These are phyloP conservation scores for Fusarium gaditjirri DNA, from an alignment of 2,329 filamentous ascomycete genomes.

Conservation along the genomic window DNA sequence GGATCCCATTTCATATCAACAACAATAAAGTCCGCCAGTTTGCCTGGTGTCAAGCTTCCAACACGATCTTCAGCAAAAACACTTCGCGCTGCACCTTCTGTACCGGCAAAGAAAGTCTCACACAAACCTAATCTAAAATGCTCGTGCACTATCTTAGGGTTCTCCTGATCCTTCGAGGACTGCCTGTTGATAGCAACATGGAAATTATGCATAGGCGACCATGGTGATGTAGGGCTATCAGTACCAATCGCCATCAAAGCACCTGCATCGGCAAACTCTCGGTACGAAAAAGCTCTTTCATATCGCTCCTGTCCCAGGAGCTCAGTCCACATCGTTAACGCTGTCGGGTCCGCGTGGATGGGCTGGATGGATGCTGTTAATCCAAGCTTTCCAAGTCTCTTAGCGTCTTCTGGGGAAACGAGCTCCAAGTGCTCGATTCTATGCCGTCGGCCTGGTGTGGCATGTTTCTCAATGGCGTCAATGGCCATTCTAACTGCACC, in stretches of 20 bases:
- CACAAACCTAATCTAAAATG: constrained; percentile 62
- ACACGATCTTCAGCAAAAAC: constrained; percentile 60
- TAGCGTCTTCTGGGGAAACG: constrained; percentile 62
- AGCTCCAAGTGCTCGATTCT: constrained; percentile 73
- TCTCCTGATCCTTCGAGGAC: constrained; percentile 58
- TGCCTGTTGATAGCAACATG: constrained; percentile 68
- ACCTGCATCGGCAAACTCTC: constrained; percentile 64
- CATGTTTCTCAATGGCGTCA: constrained; percentile 58
- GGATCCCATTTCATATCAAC: constrained; percentile 60
- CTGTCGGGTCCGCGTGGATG: constrained; percentile 66
- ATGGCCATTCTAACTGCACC: constrained; percentile 65
- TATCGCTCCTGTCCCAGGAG: constrained; percentile 63
- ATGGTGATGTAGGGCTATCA: constrained; percentile 67
- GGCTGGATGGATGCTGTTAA: constrained; percentile 68
- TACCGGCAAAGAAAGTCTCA: constrained; percentile 62
- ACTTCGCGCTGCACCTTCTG: constrained; percentile 62
- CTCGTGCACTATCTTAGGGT: constrained; percentile 57
- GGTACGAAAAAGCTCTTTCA: constrained; percentile 68
- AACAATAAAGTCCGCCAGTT: constrained; percentile 64
- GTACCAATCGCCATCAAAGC: constrained; percentile 64
- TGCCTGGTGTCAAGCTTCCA: constrained; percentile 61
- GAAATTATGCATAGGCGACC: constrained; percentile 61
- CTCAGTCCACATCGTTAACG: constrained; percentile 66
- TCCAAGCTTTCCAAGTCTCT: constrained; percentile 63
- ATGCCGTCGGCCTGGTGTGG: constrained; percentile 59